Evolutionary conservation across 108 stramenopile species (phyloP).

Genomic region (Cyclostephanos invisitatus): DNA sequence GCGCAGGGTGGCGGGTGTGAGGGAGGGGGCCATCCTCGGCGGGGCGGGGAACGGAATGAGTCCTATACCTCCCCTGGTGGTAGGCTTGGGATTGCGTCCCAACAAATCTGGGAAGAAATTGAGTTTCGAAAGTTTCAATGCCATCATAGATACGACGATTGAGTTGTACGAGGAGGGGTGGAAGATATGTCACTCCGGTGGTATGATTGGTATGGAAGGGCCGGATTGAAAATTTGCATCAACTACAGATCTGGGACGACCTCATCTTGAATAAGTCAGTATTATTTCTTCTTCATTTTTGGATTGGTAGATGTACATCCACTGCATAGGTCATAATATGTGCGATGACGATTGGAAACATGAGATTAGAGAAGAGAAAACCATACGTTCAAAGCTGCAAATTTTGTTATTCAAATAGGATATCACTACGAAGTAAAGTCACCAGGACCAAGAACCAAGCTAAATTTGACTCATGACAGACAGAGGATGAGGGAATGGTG

Average conservation of each 20-base stretch:
- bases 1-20: slow-evolving; percentile 28
- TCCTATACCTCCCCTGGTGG: slow-evolving; percentile 33
- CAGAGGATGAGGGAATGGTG: too few relatives aligned
- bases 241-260: neutral
- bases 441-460: too few relatives aligned
- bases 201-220: slow-evolving; percentile 30
- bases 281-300: too few relatives aligned
- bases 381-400: too few relatives aligned
- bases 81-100: slow-evolving; percentile 36
- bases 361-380: too few relatives aligned
- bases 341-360: too few relatives aligned
- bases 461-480: too few relatives aligned
- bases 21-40: slow-evolving; percentile 27
- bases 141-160: slow-evolving; percentile 25
- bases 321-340: too few relatives aligned
- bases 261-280: too few relatives aligned
- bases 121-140: slow-evolving; percentile 29
- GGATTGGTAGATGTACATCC: too few relatives aligned
- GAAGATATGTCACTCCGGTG: slow-evolving; percentile 14
- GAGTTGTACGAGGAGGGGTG: slow-evolving; percentile 34
- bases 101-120: slow-evolving; percentile 7
- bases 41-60: slow-evolving; percentile 30
- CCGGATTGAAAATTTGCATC: slow-evolving; percentile 19
- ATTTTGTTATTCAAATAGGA: too few relatives aligned
- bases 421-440: too few relatives aligned